Percentiles rank a stretch among this genome's conserved stretches.
These are phyloP conservation scores for Lathyrus tuberosus DNA, from an alignment of 306 rosid genomes.

Conservation along the genomic window DNA sequence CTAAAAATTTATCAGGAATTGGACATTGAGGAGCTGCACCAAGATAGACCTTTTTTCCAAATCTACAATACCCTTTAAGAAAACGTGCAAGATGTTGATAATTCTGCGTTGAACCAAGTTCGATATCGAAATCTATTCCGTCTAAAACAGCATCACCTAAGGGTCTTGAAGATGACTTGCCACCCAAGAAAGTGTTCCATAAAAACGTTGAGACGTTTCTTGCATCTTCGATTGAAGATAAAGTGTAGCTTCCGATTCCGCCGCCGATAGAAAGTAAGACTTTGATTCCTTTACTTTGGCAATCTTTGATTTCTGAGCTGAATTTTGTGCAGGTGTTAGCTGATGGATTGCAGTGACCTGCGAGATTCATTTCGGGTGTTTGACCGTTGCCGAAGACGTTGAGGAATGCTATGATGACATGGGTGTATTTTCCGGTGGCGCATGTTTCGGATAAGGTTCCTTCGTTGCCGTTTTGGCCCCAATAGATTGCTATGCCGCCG, in stretches of 20 bases:
- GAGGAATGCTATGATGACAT: constrained; percentile 57
- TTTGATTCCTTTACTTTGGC: constrained; percentile 65
- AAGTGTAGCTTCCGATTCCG: constrained; percentile 57
- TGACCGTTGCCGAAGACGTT: constrained; percentile 49
- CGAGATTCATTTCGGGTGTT: constrained; percentile 65
- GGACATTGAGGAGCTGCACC: constrained; percentile 88
- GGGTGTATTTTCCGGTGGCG: constrained; percentile 54
- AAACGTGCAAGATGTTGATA: constrained; percentile 55
- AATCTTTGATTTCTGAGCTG: constrained; percentile 49
- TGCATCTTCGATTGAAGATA: constrained; percentile 57
- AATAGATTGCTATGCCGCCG: constrained; percentile 66
- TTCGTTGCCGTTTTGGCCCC: constrained; percentile 75
- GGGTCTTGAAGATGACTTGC: constrained; percentile 60
- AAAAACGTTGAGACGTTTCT: constrained; percentile 49
- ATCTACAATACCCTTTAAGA: constrained; percentile 40
- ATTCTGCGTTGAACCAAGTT: constrained; percentile 52
- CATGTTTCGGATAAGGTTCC: constrained; percentile 71
- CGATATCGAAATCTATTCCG: constrained; percentile 79
- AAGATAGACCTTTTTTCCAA: constrained; percentile 47
- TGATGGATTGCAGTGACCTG: constrained; percentile 69
- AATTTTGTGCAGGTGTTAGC: constrained; percentile 48
- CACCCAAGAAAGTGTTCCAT: constrained; percentile 78
- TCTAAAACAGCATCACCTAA: constrained; percentile 70
- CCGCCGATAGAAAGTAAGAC: constrained; percentile 74
- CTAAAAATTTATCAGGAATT: constrained; percentile 60